phyloP scores from a whole-genome alignment of 176 grass and related monocot species.

The Oryza officinalis region DNA sequence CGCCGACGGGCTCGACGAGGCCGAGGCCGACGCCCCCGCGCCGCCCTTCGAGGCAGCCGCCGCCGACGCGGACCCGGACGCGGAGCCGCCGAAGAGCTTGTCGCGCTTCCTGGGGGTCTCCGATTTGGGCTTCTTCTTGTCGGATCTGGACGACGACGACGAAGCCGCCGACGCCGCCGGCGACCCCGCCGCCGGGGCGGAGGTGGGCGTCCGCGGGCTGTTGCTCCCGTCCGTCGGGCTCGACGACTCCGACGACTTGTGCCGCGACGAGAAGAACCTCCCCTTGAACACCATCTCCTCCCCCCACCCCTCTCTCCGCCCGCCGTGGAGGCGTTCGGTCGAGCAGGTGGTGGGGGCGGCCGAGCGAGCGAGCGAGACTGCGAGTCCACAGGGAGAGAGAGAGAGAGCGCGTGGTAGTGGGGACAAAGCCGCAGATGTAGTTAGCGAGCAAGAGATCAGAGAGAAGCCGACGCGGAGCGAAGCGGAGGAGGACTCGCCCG shows the following conservation, averaged over 20 bases:
- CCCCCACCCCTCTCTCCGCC: background rate
- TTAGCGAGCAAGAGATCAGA: background rate
- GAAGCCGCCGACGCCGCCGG: conserved; percentile 30
- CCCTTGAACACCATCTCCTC: conserved; percentile 92
- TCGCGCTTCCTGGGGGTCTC: conserved; percentile 58
- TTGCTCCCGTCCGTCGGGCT: conserved; percentile 86
- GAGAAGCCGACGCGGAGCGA: background rate
- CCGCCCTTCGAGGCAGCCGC: conserved; percentile 37
- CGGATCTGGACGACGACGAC: conserved; percentile 79
- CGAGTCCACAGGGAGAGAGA: conserved; percentile 1
- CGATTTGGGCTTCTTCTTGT: conserved; percentile 89
- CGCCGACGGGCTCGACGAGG: conserved; percentile 40
- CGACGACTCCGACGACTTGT: conserved; percentile 68
- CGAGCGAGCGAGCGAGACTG: background rate
- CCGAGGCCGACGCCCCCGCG: conserved; percentile 25
- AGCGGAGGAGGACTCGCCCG: too few relatives aligned
- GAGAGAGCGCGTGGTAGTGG: conserved; percentile 22
- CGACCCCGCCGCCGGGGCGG: conserved; percentile 25
- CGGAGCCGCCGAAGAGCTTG: conserved; percentile 50
- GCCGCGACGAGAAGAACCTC: conserved; percentile 90
- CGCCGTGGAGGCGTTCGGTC: conserved; percentile 33
- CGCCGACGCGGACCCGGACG: background rate
- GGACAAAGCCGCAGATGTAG: conserved; percentile 21
- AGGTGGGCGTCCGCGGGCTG: conserved; percentile 84
- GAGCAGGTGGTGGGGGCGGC: conserved; percentile 22